These are phyloP conservation scores for Dianthus caryophyllus DNA, from an alignment of 148 eudicot species.

Conservation along the genomic window DNA sequence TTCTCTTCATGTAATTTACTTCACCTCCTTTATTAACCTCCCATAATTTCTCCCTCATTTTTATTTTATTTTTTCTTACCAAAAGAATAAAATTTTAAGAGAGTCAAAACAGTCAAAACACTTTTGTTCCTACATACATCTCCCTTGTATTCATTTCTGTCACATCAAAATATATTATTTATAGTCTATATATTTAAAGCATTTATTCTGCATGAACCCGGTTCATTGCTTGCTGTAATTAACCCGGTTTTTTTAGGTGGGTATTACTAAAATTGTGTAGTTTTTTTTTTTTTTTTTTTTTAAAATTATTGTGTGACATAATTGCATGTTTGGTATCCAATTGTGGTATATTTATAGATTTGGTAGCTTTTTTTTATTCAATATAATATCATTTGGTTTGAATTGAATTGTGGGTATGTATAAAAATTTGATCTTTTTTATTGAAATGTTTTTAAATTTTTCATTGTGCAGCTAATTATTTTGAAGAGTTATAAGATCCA, in stretches of 20 bases:
- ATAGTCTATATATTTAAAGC: no score
- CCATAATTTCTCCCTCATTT: neutral
- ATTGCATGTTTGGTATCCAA: conserved; percentile 1
- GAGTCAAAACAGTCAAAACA: neutral
- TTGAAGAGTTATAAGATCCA: conserved; percentile 3
- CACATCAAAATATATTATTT: no score
- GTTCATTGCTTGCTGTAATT: neutral
- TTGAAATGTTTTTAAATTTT: neutral
- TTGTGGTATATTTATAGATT: neutral
- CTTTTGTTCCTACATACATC: neutral
- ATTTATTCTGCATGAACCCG: neutral
- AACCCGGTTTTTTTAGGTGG: neutral
- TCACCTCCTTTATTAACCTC: neutral
- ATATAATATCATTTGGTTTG: neutral
- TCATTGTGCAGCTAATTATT: neutral
- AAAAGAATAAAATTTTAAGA: no score
- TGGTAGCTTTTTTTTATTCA: neutral
- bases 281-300: no score
- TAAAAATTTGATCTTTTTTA: neutral
- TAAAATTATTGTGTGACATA: no score
- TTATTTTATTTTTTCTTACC: no score
- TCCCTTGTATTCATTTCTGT: no score
- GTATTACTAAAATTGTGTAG: neutral
- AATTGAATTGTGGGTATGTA: neutral
- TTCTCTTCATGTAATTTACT: conserved; percentile 46